These are phyloP conservation scores for Podospora pseudoanserina DNA, from an alignment of 495 filamentous ascomycete genomes.

Conservation along the genomic window DNA sequence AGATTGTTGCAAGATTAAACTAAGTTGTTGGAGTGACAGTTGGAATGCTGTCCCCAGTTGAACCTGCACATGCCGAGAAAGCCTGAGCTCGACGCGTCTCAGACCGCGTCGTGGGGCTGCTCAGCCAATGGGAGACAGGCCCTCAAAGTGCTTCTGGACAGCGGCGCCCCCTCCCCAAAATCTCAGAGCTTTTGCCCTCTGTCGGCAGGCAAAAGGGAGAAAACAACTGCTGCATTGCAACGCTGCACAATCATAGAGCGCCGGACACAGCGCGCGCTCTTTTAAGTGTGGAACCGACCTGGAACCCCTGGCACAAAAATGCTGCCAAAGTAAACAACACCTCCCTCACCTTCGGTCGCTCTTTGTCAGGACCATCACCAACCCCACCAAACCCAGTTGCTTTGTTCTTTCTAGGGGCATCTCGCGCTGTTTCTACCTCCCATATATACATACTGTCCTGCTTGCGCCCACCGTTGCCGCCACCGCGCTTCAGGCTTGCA, in stretches of 20 bases:
- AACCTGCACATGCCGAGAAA: neutral
- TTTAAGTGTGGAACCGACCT: conserved; percentile 19
- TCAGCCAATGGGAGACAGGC: neutral
- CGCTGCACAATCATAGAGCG: neutral
- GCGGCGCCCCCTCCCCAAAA: no score
- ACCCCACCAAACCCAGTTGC: neutral
- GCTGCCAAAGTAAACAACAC: conserved; percentile 10
- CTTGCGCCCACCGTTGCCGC: neutral
- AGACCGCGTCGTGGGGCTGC: neutral
- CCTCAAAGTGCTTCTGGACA: neutral
- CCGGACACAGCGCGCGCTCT: neutral
- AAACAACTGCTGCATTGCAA: neutral
- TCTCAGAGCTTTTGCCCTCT: neutral
- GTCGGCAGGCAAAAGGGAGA: neutral
- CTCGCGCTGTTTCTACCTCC: neutral
- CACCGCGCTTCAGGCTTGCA: neutral
- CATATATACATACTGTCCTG: neutral
- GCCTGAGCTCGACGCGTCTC: neutral
- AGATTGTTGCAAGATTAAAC: no score
- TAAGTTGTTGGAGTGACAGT: neutral
- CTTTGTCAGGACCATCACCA: neutral
- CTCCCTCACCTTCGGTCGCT: neutral
- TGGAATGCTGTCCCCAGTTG: neutral
- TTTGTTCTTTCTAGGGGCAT: neutral
- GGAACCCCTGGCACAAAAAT: conserved; percentile 11